These are phyloP conservation scores for Excoecaria agallocha DNA, from an alignment of 345 rosid genomes.

Conservation along the genomic window DNA sequence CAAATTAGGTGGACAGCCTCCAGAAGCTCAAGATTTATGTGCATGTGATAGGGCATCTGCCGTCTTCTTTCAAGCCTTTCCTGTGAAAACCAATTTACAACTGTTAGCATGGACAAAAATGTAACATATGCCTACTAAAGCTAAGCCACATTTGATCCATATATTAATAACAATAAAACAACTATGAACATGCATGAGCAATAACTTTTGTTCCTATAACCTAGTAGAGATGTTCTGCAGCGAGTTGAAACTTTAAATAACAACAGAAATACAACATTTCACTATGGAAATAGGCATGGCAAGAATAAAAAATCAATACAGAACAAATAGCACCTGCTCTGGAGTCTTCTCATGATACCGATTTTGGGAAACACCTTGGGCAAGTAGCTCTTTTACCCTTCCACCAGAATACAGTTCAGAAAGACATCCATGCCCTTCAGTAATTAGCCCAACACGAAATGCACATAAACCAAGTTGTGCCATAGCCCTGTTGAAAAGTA, in stretches of 20 bases:
- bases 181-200: not conserved
- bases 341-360: constrained; percentile 96
- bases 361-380: constrained; percentile 93
- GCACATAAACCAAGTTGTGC: constrained; percentile 97
- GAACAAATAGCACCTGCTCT: constrained; percentile 57
- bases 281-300: not conserved
- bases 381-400: constrained; percentile 89
- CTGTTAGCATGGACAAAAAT: not conserved
- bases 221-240: not conserved
- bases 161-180: not conserved
- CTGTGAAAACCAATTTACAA: constrained; percentile 35
- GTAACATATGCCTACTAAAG: not conserved
- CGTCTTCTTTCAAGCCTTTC: constrained; percentile 87
- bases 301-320: not conserved
- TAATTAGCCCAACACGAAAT: constrained; percentile 68
- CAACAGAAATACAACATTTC: not conserved
- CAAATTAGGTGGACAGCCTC: constrained; percentile 86
- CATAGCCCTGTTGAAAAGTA: constrained; percentile 92
- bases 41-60: constrained; percentile 97
- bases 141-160: not conserved
- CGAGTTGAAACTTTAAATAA: not conserved
- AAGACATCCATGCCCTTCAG: constrained; percentile 86
- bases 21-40: constrained; percentile 91
- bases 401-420: constrained; percentile 89
- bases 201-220: not conserved